Base-by-base conservation (phyloP, 768 basidiomycete genomes). In the Naematelia encephala region DNA sequence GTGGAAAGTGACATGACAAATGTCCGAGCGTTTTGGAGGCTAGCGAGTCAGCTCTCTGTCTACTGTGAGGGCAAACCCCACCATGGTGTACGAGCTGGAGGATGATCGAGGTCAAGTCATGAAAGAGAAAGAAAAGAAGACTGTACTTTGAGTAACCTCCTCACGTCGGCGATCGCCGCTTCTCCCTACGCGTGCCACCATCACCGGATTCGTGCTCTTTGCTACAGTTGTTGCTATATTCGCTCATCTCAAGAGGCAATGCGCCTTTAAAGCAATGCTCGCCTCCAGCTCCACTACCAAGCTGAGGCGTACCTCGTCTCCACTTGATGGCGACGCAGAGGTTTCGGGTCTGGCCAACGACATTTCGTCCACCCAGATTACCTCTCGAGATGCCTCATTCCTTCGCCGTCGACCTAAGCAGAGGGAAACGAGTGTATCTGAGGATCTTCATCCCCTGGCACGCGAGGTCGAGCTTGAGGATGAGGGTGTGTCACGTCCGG, bases 1-100 rank as follows among this genome's bases (percentile, higher is more conserved):
- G 50, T 74, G 72, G 47, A 71, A 71, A 5, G 72, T 69, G 50
- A 74, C 42, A 49, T 74, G 72, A 39, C 59, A 54, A 21, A 63
- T 11, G 29, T 71, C 66, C 2, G 62, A 60, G 19, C 56, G 45
- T 61, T 69, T 71, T 19, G 72, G 72, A 5, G 72, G 69, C 72
- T 74, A 42, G 8, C 14, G 29, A 23, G 8, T 44, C 21, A 29
- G 53, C 48, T 5, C 21, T 46, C 4, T 4, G 48, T 27, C 16
- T 39, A 16, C 34, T 8, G 8, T 16, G 34, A 50, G 27, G 25
- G 48, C n/a, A 8, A 12, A 5, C 27, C 34, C 14, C 10, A 30
- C 51, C 51, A 52, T 52, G 46, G 46, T 47, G 46, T 47, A 16
- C 34, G 34, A 39, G 34, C 8, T 16, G 34, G 34, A 39, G 16